Base-by-base conservation (phyloP, 2,329 filamentous ascomycete species). In the Aspergillus floridensis region DNA sequence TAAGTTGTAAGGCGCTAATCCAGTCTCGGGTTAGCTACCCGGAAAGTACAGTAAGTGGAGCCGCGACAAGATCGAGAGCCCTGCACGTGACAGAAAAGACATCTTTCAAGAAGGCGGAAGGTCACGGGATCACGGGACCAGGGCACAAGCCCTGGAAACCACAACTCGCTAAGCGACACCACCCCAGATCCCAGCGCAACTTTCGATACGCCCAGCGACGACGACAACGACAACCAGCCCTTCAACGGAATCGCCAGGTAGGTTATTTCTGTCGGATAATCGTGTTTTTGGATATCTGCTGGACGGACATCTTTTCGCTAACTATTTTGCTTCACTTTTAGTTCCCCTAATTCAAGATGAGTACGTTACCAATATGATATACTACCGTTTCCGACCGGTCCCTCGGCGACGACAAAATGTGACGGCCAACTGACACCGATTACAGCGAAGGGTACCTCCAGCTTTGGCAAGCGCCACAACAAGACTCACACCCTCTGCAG, bases 401-500 rank as follows among this genome's bases (percentile, higher is more conserved):
- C 64, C 57, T 61, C 65, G 50, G 64, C 66, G 59, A 65, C 66
- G 59, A 65, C 59, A 67, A 66, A 54, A 63, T 49, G 56, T 63
- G 66, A 58, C 56, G 72, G 61, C 38, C 14, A 19, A 81, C 80
- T 84, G 73, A 83, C 78, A 71, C 65, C 65, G 67, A 69, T 71
- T 67, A 82, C 74, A 88, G 86, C 86, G 77, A 88, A 88, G 85
- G 86, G 86, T 85, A 88, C 86, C 75, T 86, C 84, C 77, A 86
- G 84, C 80, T 88, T 88, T 79, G 86, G 86, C 77, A 88, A 88
- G 82, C 88, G 92, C 88, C 92, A 96, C 87, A 96, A 93, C 88
- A 96, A 96, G 89, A 92, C 92, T 86, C 93, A 97, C 88, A 92
- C 89, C 81, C 85, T 97, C 82, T 97, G 93, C 91, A 90, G 93